Evolutionary conservation across 805 yeast species (phyloP), one percentile per base, ranked within the genome.

Genomic region (Starmera pachycereana): DNA sequence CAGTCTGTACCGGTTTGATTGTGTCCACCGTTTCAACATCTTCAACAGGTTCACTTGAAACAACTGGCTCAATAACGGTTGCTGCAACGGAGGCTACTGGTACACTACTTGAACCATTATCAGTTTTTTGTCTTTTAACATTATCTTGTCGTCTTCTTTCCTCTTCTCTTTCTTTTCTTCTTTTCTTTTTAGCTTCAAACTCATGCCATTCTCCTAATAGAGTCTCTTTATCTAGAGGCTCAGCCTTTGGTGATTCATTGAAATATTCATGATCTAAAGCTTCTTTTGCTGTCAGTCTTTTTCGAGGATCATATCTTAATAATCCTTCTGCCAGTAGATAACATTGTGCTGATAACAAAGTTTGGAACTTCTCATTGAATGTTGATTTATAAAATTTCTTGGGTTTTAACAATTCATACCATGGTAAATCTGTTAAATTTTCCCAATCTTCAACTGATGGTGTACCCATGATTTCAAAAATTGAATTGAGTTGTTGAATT

Each of bases 141-240:
- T 37, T 41, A 27, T 51, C 52, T 33, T 51, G 51, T 25, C 33
- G 32, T 29, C 44, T 48, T 11, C 41, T 35, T 32, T 53, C 56
- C 29, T 52, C 54, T 33, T 53, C 58, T 29, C 56, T 37, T 37
- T 54, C 57, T 36, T 45, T 53, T 39, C 53, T 49, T 46, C 58
- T 53, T 51, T 82, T 73, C 62, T 78, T 81, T 59, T 90, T 88
- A 3, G 96, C 92, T 53, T 90, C 98, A 58, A 82, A 90, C 56
- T 90, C 98, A 56, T 90, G 98, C 92, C 97, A 90, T 58, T 94
- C 97, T 4, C 92, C 94, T 40, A 68, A 65, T 27, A 68, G 67
- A 27, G 68, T 63, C 47, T 81, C 66, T 40, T 78, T 69, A 10
- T 63, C 57, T 32, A 86, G 65, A 6, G 78, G 76, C 45, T 72